phyloP scores from a whole-genome alignment of 371 early-diverging fungal genomes.

The Gilbertella persicaria region DNA sequence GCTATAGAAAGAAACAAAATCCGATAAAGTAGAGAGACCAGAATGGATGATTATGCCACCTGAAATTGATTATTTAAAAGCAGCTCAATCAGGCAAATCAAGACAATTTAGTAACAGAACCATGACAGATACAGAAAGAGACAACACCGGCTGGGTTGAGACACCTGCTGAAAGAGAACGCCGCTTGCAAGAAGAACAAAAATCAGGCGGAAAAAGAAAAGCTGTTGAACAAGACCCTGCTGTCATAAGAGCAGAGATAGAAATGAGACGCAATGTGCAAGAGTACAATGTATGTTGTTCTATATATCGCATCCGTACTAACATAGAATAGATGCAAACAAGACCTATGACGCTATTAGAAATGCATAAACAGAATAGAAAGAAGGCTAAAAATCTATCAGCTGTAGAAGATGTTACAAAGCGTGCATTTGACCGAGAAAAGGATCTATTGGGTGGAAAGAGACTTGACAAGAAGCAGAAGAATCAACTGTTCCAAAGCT shows the following conservation, averaged over 20 bases:
- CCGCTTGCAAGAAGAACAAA: slow-evolving; percentile 23
- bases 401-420: slow-evolving; percentile 50
- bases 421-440: slow-evolving; percentile 58
- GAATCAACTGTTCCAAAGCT: slow-evolving; percentile 48
- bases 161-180: slow-evolving; percentile 61
- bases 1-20: slow-evolving; percentile 19
- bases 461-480: slow-evolving; percentile 49
- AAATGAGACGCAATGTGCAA: slow-evolving; percentile 21
- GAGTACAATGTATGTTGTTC: slow-evolving; percentile 30
- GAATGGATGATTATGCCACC: slow-evolving; percentile 78
- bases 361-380: slow-evolving; percentile 41
- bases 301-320: neutral
- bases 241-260: slow-evolving; percentile 15
- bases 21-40: slow-evolving; percentile 49
- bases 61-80: slow-evolving; percentile 52
- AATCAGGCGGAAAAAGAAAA: slow-evolving; percentile 18
- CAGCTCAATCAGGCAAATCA: slow-evolving; percentile 31
- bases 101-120: slow-evolving; percentile 36
- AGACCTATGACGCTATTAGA: slow-evolving; percentile 53
- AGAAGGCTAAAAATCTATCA: slow-evolving; percentile 18
- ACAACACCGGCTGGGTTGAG: slow-evolving; percentile 62
- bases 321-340: slow-evolving; percentile 27
- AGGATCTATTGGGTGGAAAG: slow-evolving; percentile 48
- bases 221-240: slow-evolving; percentile 11
- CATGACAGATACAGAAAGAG: slow-evolving; percentile 28